Base-by-base conservation (phyloP, 805 yeast genomes). In the Nakazawaea pomicola region DNA sequence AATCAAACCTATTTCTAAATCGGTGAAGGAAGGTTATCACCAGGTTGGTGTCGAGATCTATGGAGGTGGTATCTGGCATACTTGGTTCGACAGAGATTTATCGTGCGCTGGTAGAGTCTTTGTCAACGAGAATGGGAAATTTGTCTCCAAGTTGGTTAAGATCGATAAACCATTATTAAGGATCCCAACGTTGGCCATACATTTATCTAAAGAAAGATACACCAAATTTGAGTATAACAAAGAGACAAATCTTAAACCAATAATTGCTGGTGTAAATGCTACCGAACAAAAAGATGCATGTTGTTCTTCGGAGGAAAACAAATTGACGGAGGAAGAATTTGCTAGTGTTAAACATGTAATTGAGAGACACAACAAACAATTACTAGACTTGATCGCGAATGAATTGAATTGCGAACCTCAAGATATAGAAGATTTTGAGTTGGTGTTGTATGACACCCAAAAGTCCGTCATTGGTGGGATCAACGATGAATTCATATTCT, bases 11-110 rank as follows among this genome's bases (percentile, higher is more conserved):
- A 68, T 83, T 23, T 84, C 95, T 18, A 78, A 80, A 55, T 76
- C 75, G 50, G 60, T 65, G 9, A 65, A 70, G 14, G 90, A 85
- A 52, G 95, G 95, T 1, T 91, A 79, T 54, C 72, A 78, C 41
- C 96, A 90, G 59, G 78, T 93, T 15, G 98, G 96, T 29, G 95
- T 93, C 8, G 98, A 93, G 61, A 76, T 82, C 37, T 91, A 91
- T 55, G 98, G 99, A 43, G 98, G 98, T 27, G 93, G 96, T 38
- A 80, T 90, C 41, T 93, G 97, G 79, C 96, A 87, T 57, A 78
- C 96, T 4, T 91, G 98, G 97, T 91, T 93, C 56, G 99, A 91
- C 60, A 78, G 97, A 45, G 97, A 91, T 59, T 71, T 93, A 51
- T 74, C 91, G 29, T 67, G 89, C 45, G 98, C 97, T 7, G 99